These are phyloP conservation scores for Lachancea mirantina DNA, from an alignment of 805 yeast genomes.

Conservation along the genomic window DNA sequence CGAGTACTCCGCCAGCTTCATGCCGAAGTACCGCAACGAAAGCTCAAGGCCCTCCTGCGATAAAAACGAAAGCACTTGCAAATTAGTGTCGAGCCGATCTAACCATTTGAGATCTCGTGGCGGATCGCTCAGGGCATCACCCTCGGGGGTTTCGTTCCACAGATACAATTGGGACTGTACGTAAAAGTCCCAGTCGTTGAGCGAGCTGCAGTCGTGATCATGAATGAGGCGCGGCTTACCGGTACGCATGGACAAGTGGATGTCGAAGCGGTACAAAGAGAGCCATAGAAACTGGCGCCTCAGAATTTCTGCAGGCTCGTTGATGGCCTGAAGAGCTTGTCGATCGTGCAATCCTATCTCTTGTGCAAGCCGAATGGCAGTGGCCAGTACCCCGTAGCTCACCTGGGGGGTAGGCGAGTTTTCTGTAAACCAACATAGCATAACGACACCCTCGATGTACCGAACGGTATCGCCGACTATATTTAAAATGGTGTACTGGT, in stretches of 20 bases:
- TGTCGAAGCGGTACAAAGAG: conserved; percentile 35
- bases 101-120: conserved; percentile 1
- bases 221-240: conserved; percentile 46
- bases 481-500: conserved; percentile 5
- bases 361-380: conserved; percentile 43
- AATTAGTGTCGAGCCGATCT: not conserved
- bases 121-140: not conserved
- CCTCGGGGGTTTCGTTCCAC: not conserved
- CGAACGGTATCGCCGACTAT: conserved; percentile 40
- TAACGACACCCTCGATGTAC: conserved; percentile 42
- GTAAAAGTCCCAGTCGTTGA: conserved; percentile 10
- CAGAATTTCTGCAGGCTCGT: conserved; percentile 3
- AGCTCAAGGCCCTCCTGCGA: conserved; percentile 2
- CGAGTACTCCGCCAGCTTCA: conserved; percentile 4
- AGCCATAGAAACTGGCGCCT: conserved; percentile 4
- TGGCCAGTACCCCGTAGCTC: conserved; percentile 33
- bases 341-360: conserved; percentile 48
- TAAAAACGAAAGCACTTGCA: not conserved
- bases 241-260: conserved; percentile 36
- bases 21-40: conserved; percentile 2
- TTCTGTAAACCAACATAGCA: conserved; percentile 34
- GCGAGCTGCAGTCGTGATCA: conserved; percentile 34
- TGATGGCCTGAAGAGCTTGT: conserved; percentile 35
- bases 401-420: conserved; percentile 33
- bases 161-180: not conserved